Conservation (phyloP, 805 yeast species). For the Ogataea kodamae region DNA sequence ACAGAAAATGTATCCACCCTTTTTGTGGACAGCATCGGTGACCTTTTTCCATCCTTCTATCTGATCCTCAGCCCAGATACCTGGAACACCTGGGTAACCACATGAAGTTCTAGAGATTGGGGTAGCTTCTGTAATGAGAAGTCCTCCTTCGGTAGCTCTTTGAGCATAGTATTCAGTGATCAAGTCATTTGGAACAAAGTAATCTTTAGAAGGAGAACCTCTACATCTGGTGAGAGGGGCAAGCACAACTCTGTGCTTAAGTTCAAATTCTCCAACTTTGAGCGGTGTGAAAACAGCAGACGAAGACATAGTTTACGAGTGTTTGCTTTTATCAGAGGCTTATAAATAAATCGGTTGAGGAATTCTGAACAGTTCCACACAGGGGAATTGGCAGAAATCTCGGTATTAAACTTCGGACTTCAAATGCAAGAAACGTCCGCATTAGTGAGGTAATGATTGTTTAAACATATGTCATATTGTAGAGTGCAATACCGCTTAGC, state of each 20-base stretch:
- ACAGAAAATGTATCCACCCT: conserved; percentile 40
- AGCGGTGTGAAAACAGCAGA: conserved; percentile 30
- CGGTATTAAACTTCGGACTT: too few species aligned
- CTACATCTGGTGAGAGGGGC: conserved; percentile 51
- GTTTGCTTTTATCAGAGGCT: neutral
- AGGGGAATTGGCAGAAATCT: too few species aligned
- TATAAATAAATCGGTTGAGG: too few species aligned
- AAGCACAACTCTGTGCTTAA: conserved; percentile 39
- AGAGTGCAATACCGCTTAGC: too few species aligned
- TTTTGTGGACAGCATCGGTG: conserved; percentile 44
- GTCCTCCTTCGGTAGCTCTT: conserved; percentile 56
- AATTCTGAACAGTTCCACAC: too few species aligned
- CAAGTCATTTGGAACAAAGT: conserved; percentile 38
- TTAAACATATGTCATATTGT: too few species aligned
- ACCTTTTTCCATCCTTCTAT: conserved; percentile 45
- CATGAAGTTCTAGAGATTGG: conserved; percentile 41
- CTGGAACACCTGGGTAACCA: conserved; percentile 44
- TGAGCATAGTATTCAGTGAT: conserved; percentile 49
- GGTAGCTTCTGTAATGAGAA: conserved; percentile 56
- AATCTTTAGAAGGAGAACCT: conserved; percentile 27
- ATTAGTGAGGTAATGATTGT: too few species aligned
- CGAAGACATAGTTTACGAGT: neutral
- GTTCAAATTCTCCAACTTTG: conserved; percentile 34
- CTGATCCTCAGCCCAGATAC: conserved; percentile 46
- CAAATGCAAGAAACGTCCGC: too few species aligned